Evolutionary conservation across 2,329 filamentous ascomycete species (phyloP), one percentile per base, ranked within the genome.

Genomic region (Capronia epimyces): DNA sequence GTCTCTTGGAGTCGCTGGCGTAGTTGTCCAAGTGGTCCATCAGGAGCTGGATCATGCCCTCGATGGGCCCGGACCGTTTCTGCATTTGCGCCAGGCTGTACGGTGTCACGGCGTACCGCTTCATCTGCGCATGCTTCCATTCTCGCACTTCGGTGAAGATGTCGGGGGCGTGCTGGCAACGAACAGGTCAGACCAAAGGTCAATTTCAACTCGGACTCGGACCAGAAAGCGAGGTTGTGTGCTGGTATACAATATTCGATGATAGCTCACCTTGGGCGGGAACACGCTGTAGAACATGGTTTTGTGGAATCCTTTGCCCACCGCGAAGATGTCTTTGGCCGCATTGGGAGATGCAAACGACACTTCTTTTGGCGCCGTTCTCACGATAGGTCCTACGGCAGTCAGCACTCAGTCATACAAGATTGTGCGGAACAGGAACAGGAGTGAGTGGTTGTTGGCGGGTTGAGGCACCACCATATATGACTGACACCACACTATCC

Each of bases 111-210:
- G 63, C 56, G 53, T 53, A 53, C 75, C 74, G 60, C 78, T 79
- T 79, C 69, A 78, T 78, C 53, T 70, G 69, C 0, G 76, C 75
- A 61, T 80, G 77, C 21, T 76, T 72, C 15, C 71, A 69, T 64
- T 79, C 76, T 47, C 75, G 67, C 12, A 69, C 71, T 63, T 79
- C 76, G 31, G 77, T 79, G 64, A 80, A 80, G 60, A 79, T 78
- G 54, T 79, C 76, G 6, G 76, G 76, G 31, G 47, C 49, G 20
- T 44, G 44, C 39, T 48, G 34, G 9, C 16, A 37, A 27, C 8
- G 3, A 27, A 27, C 5, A 10, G 24, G 24, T n/a, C n/a, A n/a
- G n/a, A n/a, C n/a, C n/a, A n/a, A n/a, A n/a, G n/a, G 20, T 27
- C 20, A 13, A 9, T 13, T n/a, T 13, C 22, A 22, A 24, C n/a